A percentile compares a stretch with the other conserved stretches of the same genome.
Conservation (phyloP, 768 basidiomycete species). For the Tulasnella sp. region DNA sequence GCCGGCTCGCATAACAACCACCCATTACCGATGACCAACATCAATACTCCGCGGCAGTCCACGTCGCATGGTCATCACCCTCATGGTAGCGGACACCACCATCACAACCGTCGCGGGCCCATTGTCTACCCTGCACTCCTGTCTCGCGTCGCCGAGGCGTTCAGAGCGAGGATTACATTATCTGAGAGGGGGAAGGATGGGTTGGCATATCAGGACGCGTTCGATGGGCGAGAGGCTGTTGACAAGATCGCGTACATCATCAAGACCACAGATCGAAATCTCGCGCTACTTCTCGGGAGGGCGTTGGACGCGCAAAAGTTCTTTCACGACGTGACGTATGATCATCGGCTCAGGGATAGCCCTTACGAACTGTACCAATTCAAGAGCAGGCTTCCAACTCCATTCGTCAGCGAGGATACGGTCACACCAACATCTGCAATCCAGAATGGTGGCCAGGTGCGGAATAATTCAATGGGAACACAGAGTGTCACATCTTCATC, state of each 20-base stretch:
- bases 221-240: constrained; percentile 94
- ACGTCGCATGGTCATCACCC: constrained; percentile 25
- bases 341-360: constrained; percentile 87
- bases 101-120: constrained; percentile 46
- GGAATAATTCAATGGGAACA: background rate
- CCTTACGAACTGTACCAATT: constrained; percentile 89
- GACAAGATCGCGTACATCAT: constrained; percentile 97
- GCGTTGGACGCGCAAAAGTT: constrained; percentile 97
- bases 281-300: constrained; percentile 88
- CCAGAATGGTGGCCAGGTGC: background rate
- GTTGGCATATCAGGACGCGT: constrained; percentile 89
- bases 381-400: constrained; percentile 67
- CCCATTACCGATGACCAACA: background rate
- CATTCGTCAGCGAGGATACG: constrained; percentile 54
- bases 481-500: background rate
- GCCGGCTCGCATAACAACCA: constrained; percentile 5
- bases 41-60: constrained; percentile 5
- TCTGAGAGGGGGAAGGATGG: constrained; percentile 86
- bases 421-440: constrained; percentile 6
- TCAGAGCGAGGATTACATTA: constrained; percentile 68
- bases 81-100: constrained; percentile 24
- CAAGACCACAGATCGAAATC: constrained; percentile 93
- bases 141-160: constrained; percentile 88
- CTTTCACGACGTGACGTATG: constrained; percentile 98
- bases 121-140: constrained; percentile 92